These are phyloP conservation scores for Citrus glauca DNA, from an alignment of 345 rosid species.

Conservation along the genomic window DNA sequence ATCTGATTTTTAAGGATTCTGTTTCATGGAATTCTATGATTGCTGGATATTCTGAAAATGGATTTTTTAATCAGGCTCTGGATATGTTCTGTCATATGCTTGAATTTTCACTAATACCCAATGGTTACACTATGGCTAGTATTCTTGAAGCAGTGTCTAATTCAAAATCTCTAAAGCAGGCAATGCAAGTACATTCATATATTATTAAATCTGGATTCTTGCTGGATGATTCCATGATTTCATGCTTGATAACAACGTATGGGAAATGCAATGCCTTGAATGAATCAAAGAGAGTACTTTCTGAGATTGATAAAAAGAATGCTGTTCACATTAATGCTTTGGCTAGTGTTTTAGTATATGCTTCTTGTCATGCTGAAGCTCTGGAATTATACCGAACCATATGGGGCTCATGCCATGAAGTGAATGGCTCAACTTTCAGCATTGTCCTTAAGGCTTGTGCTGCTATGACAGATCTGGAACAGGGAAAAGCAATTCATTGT, in stretches of 20 bases:
- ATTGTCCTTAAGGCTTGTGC: conserved; percentile 36
- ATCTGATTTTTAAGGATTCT: conserved; percentile 27
- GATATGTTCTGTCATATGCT: conserved; percentile 27
- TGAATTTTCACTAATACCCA: conserved; percentile 11
- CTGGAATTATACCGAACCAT: conserved; percentile 25
- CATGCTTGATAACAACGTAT: conserved; percentile 33
- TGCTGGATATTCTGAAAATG: conserved; percentile 36
- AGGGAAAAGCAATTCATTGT: conserved; percentile 35
- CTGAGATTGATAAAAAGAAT: conserved; percentile 20
- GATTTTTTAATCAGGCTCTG: conserved; percentile 26
- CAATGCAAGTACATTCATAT: conserved; percentile 30
- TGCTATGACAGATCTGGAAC: conserved; percentile 33
- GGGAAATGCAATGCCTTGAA: conserved; percentile 25
- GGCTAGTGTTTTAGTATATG: conserved; percentile 20
- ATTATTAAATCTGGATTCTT: conserved; percentile 32
- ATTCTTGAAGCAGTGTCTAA: conserved; percentile 30
- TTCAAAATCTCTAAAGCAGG: conserved; percentile 22
- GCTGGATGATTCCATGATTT: conserved; percentile 26
- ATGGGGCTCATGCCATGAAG: conserved; percentile 15
- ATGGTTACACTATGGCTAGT: conserved; percentile 28
- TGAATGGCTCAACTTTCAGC: conserved; percentile 32
- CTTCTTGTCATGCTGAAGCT: conserved; percentile 27
- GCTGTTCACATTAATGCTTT: conserved; percentile 26
- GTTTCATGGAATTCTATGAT: conserved; percentile 43
- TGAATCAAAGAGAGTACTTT: conserved; percentile 26